phyloP scores from a whole-genome alignment of 2,329 filamentous ascomycete genomes.

The Neonectria hederae region DNA sequence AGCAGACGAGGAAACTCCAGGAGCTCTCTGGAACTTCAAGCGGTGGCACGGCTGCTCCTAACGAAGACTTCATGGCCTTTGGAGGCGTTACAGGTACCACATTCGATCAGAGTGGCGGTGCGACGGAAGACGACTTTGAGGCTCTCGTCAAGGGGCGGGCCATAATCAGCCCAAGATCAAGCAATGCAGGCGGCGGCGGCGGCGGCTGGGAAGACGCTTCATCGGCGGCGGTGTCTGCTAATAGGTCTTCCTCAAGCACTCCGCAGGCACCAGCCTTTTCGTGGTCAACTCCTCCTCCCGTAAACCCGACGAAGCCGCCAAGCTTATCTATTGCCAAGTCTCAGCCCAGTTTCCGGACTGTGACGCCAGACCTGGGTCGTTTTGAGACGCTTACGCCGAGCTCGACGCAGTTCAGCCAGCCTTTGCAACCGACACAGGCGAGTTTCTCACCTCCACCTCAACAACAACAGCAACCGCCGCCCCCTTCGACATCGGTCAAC shows the following conservation, averaged over 20 bases:
- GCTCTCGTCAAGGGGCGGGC: slow-evolving; percentile 80
- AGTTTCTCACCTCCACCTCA: slow-evolving; percentile 42
- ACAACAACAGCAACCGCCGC: slow-evolving; percentile 31
- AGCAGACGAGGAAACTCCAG: slow-evolving; percentile 88
- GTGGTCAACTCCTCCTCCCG: slow-evolving; percentile 69
- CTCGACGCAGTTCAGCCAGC: slow-evolving; percentile 71
- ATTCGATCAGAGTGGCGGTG: slow-evolving; percentile 62
- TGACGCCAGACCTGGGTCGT: slow-evolving; percentile 66
- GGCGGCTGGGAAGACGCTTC: slow-evolving; percentile 58
- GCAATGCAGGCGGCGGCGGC: slow-evolving; percentile 54
- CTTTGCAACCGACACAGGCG: slow-evolving; percentile 58
- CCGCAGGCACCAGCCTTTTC: slow-evolving; percentile 64
- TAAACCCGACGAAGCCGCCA: slow-evolving; percentile 44
- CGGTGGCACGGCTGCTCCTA: slow-evolving; percentile 58
- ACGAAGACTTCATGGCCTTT: slow-evolving; percentile 76
- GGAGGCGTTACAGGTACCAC: slow-evolving; percentile 71
- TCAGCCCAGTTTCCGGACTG: slow-evolving; percentile 60
- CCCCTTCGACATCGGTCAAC: slow-evolving; percentile 56
- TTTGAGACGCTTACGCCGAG: slow-evolving; percentile 67
- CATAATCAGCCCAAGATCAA: slow-evolving; percentile 45
- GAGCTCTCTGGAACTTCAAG: slow-evolving; percentile 75
- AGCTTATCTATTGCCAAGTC: slow-evolving; percentile 48
- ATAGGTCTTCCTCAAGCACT: slow-evolving; percentile 49
- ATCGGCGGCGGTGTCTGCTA: slow-evolving; percentile 48
- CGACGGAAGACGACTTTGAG: slow-evolving; percentile 82